Evolutionary conservation across 2,329 filamentous ascomycete species (phyloP).

Genomic region (Albophoma yamanashiensis): DNA sequence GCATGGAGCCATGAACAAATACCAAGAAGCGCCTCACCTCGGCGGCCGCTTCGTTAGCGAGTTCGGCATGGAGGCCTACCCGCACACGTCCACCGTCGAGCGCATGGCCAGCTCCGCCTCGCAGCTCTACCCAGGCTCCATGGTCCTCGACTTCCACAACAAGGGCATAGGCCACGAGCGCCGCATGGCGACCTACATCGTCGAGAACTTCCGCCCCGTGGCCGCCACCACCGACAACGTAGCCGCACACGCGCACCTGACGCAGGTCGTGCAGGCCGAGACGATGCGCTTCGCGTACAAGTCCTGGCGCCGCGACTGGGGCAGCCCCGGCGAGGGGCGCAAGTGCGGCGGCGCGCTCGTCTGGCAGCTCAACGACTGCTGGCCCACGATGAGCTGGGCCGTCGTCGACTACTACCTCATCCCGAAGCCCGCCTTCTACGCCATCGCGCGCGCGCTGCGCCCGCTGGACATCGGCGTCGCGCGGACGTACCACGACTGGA

Average conservation of each 20-base stretch:
- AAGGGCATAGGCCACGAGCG: slow-evolving; percentile 71
- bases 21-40: slow-evolving; percentile 62
- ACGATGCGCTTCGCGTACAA: slow-evolving; percentile 40
- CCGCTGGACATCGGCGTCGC: slow-evolving; percentile 49
- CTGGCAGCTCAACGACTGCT: slow-evolving; percentile 64
- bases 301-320: slow-evolving; percentile 53
- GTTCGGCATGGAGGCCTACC: slow-evolving; percentile 58
- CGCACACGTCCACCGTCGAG: slow-evolving; percentile 60
- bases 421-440: slow-evolving; percentile 48
- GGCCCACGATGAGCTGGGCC: slow-evolving; percentile 56
- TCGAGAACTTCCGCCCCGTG: slow-evolving; percentile 56
- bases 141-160: slow-evolving; percentile 72
- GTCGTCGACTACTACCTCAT: slow-evolving; percentile 53
- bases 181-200: slow-evolving; percentile 62
- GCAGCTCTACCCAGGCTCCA: slow-evolving; percentile 55
- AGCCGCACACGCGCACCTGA: slow-evolving; percentile 67
- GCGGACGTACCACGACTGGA: slow-evolving; percentile 30
- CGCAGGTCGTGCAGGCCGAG: slow-evolving; percentile 43
- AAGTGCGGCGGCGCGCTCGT: slow-evolving; percentile 55
- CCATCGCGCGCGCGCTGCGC: slow-evolving; percentile 46
- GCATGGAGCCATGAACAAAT: slow-evolving; percentile 61
- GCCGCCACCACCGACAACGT: slow-evolving; percentile 29
- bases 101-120: slow-evolving; percentile 45
- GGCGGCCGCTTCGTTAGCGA: slow-evolving; percentile 71
- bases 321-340: slow-evolving; percentile 27